Evolutionary conservation across 78 protist species (phyloP), one percentile per base, ranked within the genome.

Genomic region (Salpingoeca rosetta): DNA sequence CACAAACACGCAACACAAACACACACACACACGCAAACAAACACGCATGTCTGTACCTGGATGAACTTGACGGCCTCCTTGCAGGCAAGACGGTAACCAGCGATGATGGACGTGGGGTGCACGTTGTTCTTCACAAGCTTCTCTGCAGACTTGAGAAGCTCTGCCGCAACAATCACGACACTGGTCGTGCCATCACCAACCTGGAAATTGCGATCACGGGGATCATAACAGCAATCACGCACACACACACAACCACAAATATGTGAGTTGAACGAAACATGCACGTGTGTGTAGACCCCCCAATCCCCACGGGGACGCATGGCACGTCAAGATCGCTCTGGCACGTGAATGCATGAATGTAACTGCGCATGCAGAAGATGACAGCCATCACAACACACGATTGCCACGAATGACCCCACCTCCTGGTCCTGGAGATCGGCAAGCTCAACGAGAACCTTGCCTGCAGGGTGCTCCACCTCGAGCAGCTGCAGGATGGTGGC

Each of bases 111-210:
- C 10, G 99, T 98, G 31, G 99, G 99, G 85, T 99, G 99, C 37
- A 98, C 92, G 79, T 91, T 73, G 24, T 36, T 3, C 40, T 73
- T 37, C 28, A 84, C 86, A 1, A 77, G 51, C 51, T 96, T 96
- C 82, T 95, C 92, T 35, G 99, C 99, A 31, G 94, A 78, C 92
- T 94, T 80, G 56, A 98, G 90, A 12, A 99, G 93, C 90, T 99
- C 99, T 0, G 99, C 96, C 31, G 99, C 99, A 0, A 97, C 36
- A 40, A 99, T 91, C 36, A 98, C 99, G 44, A 98, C 99, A 1
- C 98, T 91, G 0, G 99, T 99, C 24, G 99, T 99, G 35, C 99
- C 99, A 44, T 96, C 99, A 42, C 99, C 97, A 56, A 92, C 96
- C 89, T 51, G 65, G 65, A 51, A 7, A 74, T 85, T 2, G 12